Base-by-base conservation (phyloP, 2,329 filamentous ascomycete species). In the Apiospora malaysiana region DNA sequence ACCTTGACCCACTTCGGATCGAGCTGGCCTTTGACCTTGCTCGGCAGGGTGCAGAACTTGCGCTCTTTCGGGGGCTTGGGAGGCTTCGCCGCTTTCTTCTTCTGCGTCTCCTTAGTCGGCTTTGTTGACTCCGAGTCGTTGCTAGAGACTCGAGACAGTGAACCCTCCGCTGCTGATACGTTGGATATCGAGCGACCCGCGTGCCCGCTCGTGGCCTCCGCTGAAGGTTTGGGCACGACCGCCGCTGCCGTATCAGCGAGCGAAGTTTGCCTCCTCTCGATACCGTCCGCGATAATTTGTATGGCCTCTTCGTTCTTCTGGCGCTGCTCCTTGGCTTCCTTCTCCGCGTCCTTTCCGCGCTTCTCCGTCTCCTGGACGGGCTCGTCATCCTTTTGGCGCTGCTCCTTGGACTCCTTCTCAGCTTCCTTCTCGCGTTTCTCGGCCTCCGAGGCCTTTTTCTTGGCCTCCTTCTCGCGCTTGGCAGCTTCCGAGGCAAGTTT, bases 21-120 rank as follows among this genome's bases (percentile, higher is more conserved):
- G 59, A 85, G 83, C 72, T 85, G 83, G 8, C 89, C 90, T 69
- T 85, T 79, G 14, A 80, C 82, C 70, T 84, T 85, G 25, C 84
- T 81, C 0, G 92, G 94, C 3, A 95, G 82, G 75, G 91, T 90
- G 82, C 94, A 96, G 80, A 98, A 97, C 77, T 93, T 95, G 71
- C 89, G 88, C 68, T 92, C 86, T 75, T 91, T 91, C 65, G 80
- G 79, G 77, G 63, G 74, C 72, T 78, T 76, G n/a, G 69, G 69
- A 7, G 74, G 72, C 68, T 79, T 74, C 42, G 73, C 56, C 14
- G 32, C 47, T 32, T 68, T 68, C 18, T 47, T 43, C 37, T 23
- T 49, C 14, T 32, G 43, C 2, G 16, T 14, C 67, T 23, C 12
- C 46, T 68, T 68, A 32, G 46, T 40, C 46, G 45, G 5, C 18